Base-by-base conservation (phyloP, 768 basidiomycete species). In the Mycena albidolilacea region DNA sequence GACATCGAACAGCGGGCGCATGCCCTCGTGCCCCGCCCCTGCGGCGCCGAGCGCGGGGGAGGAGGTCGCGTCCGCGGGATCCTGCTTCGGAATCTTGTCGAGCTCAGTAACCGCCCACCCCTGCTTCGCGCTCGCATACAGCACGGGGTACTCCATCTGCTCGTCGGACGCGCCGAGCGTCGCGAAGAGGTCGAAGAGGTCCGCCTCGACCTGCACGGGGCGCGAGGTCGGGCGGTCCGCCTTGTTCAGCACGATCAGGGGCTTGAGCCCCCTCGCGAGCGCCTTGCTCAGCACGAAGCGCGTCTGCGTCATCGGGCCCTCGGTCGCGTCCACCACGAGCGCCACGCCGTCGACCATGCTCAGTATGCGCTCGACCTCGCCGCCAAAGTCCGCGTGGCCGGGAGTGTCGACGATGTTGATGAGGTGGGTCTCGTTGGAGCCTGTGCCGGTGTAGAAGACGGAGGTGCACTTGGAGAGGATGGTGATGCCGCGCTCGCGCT, bases 371-470 rank as follows among this genome's bases (percentile, higher is more conserved):
- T 91, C 89, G 10, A 91, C 89, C 78, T 91, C 90, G 67, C 89
- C 89, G 43, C 89, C 89, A 79, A 91, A 90, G 75, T 91, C 90
- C 8, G 89, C 89, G 79, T 91, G 90, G 64, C 90, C 90, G 0
- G 89, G 90, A 0, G 90, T 91, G 75, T 91, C 90, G 71, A 90
- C 87, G 72, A 91, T 88, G 65, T 90, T 91, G 72, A 90, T 88
- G 5, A 87, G 81, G 75, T 85, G 86, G 30, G 30, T 30, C 30
- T 30, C 30, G 30, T 30, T 4, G 2, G 30, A 30, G 30, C 30
- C 30, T 23, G 23, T 23, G 2, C 23, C 82, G 50, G 86, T 83
- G 77, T 87, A 90, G 55, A 81, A 82, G 21, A 89, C 84, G 60
- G 86, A 88, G 3, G 89, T 89, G 79, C 88, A 89, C 71, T 90